Percentiles rank a stretch among this genome's conserved stretches.
Evolutionary conservation across 2,329 filamentous ascomycete genomes (phyloP).

Genomic region (Aspergillus pseudonomiae): DNA sequence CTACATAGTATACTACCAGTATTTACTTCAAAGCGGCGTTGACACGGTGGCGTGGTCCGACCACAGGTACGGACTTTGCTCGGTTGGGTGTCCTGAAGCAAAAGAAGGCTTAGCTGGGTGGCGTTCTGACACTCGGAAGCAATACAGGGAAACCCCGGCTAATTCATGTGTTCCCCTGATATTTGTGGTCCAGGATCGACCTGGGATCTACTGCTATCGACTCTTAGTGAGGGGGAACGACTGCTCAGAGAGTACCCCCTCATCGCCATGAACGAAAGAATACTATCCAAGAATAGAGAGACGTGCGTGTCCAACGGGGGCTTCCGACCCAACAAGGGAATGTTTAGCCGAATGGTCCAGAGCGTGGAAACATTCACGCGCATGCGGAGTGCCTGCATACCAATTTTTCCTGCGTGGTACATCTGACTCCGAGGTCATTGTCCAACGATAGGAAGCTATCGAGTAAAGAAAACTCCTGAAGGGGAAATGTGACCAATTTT

Average conservation of each 20-base stretch:
- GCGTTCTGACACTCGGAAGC: not conserved
- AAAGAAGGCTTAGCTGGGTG: conserved; percentile 1
- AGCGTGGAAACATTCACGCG: not conserved
- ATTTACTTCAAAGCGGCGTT: not conserved
- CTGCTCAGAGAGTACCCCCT: not conserved
- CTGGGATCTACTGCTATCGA: not conserved
- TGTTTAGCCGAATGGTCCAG: conserved; percentile 2
- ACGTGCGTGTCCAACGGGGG: not conserved
- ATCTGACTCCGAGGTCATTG: not conserved
- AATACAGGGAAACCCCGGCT: not conserved
- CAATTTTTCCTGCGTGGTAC: not conserved
- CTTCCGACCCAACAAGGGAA: not conserved
- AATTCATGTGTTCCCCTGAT: not conserved
- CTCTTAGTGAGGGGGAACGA: not conserved
- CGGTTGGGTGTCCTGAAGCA: not conserved
- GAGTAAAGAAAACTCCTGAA: conserved; percentile 24
- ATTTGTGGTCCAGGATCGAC: too few relatives aligned
- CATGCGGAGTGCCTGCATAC: conserved; percentile 1
- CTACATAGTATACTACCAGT: not conserved
- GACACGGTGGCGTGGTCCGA: not conserved
- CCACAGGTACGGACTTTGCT: not conserved
- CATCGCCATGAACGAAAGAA: too few relatives aligned
- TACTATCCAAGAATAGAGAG: not conserved
- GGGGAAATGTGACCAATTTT: conserved; percentile 28
- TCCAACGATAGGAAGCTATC: conserved; percentile 11